A percentile compares a stretch with the other conserved stretches of the same genome.
These are phyloP conservation scores for Isochrysis galbana DNA, from an alignment of 78 protist genomes.

Conservation along the genomic window DNA sequence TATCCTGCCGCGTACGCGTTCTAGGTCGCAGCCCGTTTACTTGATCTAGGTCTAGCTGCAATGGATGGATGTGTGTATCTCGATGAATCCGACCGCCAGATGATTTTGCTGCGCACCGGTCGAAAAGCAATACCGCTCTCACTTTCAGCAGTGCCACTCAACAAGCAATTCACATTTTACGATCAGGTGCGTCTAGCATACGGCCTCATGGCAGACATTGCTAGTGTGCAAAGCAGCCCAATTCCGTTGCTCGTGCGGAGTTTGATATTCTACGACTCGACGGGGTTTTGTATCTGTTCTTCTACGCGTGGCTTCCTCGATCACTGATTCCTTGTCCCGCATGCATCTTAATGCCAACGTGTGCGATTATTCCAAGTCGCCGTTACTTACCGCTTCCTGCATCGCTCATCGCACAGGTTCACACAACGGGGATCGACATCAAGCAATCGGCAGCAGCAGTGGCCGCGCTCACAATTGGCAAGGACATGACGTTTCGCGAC, in stretches of 20 bases:
- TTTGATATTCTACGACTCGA: too few species aligned
- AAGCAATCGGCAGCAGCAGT: constrained; percentile 60
- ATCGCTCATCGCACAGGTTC: too few species aligned
- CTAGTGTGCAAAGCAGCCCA: too few species aligned
- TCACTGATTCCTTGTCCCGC: too few species aligned
- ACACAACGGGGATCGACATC: constrained; percentile 84
- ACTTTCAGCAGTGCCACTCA: constrained; percentile 51
- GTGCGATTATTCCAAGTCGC: too few species aligned
- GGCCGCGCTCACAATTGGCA: constrained; percentile 72
- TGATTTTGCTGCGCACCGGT: constrained; percentile 42
- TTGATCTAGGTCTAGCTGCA: constrained; percentile 32
- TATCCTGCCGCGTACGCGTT: too few species aligned
- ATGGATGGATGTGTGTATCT: constrained; percentile 63
- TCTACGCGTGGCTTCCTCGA: too few species aligned
- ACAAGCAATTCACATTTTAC: constrained; percentile 61
- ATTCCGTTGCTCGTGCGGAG: too few species aligned
- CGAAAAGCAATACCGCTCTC: constrained; percentile 30
- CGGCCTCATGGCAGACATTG: too few species aligned
- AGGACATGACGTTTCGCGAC: constrained; percentile 62
- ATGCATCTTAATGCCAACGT: too few species aligned
- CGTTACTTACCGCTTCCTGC: not conserved
- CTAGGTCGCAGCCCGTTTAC: constrained; percentile 60
- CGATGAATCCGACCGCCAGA: constrained; percentile 58
- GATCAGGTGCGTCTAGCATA: too few species aligned
- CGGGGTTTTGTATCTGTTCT: constrained; percentile 50